Percentiles rank a stretch among this genome's conserved stretches.
These are phyloP conservation scores for Cicer judaicum DNA, from an alignment of 306 rosid genomes.

Conservation along the genomic window DNA sequence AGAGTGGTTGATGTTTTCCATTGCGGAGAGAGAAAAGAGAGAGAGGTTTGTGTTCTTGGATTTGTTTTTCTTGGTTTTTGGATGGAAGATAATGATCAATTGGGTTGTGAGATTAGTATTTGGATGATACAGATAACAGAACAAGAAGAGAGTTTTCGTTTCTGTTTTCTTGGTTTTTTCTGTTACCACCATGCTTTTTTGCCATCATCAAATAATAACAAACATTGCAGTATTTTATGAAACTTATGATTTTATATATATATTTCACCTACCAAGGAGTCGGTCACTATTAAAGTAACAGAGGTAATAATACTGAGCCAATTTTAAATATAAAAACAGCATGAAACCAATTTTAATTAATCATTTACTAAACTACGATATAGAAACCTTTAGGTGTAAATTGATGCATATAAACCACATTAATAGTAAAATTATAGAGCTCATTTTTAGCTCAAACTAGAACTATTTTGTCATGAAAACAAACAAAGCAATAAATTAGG, in stretches of 20 bases:
- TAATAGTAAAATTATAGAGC: no score
- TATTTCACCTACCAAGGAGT: not conserved
- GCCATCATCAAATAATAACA: no score
- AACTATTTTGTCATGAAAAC: no score
- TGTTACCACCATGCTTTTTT: no score
- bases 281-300: not conserved
- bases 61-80: not conserved
- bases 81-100: not conserved
- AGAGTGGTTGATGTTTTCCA: constrained; percentile 10
- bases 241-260: not conserved
- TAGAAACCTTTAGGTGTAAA: not conserved
- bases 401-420: not conserved
- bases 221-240: not conserved
- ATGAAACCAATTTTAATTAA: not conserved
- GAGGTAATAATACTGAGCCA: not conserved
- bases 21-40: not conserved
- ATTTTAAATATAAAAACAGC: no score
- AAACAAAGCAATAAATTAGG: no score
- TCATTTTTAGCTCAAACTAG: no score
- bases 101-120: not conserved
- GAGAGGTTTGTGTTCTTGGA: not conserved
- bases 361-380: not conserved
- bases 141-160: not conserved
- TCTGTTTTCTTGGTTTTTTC: not conserved
- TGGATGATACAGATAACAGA: not conserved